Evolutionary conservation across 805 yeast genomes (phyloP).

Genomic region (Sungouiozyma intestinalis): DNA sequence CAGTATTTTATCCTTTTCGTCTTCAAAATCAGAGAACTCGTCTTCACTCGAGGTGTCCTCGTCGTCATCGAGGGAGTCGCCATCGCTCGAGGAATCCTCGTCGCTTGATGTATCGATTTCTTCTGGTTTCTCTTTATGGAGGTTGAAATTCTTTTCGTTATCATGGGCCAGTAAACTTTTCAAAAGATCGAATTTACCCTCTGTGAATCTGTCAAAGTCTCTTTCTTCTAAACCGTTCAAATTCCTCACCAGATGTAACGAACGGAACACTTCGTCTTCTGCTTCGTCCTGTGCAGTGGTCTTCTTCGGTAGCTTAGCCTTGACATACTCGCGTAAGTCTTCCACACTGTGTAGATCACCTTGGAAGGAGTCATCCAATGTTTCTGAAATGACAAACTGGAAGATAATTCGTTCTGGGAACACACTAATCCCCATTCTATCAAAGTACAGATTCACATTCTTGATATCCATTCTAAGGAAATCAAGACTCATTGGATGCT

Average conservation of each 20-base stretch:
- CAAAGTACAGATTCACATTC: constrained; percentile 83
- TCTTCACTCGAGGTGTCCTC: constrained; percentile 15
- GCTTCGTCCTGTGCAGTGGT: constrained; percentile 41
- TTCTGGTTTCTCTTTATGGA: constrained; percentile 13
- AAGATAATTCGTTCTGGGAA: constrained; percentile 77
- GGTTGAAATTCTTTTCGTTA: constrained; percentile 20
- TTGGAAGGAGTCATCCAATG: constrained; percentile 30
- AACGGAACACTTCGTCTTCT: constrained; percentile 82
- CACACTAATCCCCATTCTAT: constrained; percentile 59
- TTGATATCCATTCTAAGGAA: constrained; percentile 96
- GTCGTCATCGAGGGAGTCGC: constrained; percentile 27
- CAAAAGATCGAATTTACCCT: constrained; percentile 73
- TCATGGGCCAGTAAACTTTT: constrained; percentile 48
- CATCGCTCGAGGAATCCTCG: constrained; percentile 6
- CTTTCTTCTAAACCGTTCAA: constrained; percentile 81
- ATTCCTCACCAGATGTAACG: constrained; percentile 65
- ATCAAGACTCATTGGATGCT: constrained; percentile 93
- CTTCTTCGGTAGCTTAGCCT: constrained; percentile 47
- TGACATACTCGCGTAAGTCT: constrained; percentile 30
- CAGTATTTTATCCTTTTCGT: constrained; percentile 30
- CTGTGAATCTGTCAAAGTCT: constrained; percentile 68
- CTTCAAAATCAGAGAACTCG: constrained; percentile 4
- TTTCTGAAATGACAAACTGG: constrained; percentile 55
- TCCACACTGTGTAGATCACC: constrained; percentile 26
- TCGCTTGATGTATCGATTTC: constrained; percentile 24